These are phyloP conservation scores for Lactifluus hygrophoroides DNA, from an alignment of 768 basidiomycete species.

Conservation along the genomic window DNA sequence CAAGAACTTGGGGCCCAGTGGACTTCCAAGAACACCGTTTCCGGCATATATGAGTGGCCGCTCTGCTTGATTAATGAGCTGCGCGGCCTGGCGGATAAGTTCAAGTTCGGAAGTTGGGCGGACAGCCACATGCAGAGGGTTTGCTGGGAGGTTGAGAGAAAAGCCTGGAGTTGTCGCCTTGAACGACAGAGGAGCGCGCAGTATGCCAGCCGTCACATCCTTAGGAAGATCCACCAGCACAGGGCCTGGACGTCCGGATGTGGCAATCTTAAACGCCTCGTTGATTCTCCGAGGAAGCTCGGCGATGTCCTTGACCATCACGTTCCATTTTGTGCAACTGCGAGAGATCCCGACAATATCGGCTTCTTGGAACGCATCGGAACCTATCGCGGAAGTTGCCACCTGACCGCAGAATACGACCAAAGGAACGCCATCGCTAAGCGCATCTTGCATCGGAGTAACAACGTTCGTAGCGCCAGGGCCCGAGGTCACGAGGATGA, in stretches of 20 bases:
- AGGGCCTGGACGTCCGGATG: constrained; percentile 92
- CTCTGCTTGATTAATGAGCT: constrained; percentile 86
- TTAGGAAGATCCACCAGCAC: constrained; percentile 99
- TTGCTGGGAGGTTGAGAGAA: constrained; percentile 61
- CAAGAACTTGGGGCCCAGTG: constrained; percentile 76
- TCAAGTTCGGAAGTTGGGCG: constrained; percentile 36
- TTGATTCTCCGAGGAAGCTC: constrained; percentile 95
- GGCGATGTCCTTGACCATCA: constrained; percentile 96
- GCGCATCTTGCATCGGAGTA: constrained; percentile 96
- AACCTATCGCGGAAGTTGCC: constrained; percentile 98
- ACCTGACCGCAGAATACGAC: constrained; percentile 97
- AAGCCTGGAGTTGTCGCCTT: constrained; percentile 79
- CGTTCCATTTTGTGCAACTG: constrained; percentile 99
- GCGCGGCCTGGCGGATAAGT: constrained; percentile 76
- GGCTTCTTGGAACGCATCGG: constrained; percentile 98
- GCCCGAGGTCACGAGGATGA: constrained; percentile 96
- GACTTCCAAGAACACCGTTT: constrained; percentile 76
- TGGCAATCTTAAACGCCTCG: constrained; percentile 99
- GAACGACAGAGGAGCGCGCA: constrained; percentile 76
- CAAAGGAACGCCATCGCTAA: constrained; percentile 88
- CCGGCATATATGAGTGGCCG: constrained; percentile 91
- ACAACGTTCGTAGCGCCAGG: constrained; percentile 97
- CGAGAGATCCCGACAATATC: constrained; percentile 95
- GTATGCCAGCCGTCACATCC: constrained; percentile 90
- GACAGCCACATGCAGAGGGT: constrained; percentile 55